A percentile compares a stretch with the other conserved stretches of the same genome.
phyloP scores from a whole-genome alignment of 75 land plant genomes.

The Selaginella moellendorffii region DNA sequence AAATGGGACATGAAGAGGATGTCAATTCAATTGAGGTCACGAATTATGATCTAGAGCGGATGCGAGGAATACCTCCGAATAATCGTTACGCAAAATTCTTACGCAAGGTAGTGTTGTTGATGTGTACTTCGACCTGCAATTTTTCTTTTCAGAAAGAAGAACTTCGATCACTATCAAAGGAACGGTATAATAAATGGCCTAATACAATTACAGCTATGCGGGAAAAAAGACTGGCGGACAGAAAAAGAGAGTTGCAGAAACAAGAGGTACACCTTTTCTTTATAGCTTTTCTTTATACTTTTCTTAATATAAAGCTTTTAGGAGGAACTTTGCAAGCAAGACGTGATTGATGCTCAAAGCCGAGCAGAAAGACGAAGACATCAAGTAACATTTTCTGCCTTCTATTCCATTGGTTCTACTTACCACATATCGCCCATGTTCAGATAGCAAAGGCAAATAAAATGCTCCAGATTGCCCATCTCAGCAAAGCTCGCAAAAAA shows the following conservation, averaged over 20 bases:
- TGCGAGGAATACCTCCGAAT: neutral
- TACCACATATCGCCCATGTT: neutral
- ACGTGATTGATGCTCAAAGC: neutral
- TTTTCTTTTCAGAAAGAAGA: neutral
- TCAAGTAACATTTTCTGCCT: neutral
- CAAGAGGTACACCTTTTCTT: neutral
- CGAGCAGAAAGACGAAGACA: neutral
- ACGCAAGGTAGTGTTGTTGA: neutral
- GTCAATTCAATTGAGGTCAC: neutral
- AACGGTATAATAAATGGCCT: neutral
- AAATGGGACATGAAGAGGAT: neutral
- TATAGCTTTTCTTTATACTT: too few relatives aligned
- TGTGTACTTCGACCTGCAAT: neutral
- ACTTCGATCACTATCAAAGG: neutral
- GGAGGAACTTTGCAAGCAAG: neutral
- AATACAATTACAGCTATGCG: neutral
- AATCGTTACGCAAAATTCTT: neutral
- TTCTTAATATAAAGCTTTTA: too few relatives aligned
- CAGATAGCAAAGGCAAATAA: neutral
- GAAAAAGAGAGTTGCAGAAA: neutral
- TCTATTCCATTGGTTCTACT: neutral
- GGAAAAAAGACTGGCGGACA: neutral
- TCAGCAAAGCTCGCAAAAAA: neutral
- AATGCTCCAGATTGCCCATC: neutral
- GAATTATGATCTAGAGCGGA: neutral